A percentile compares a stretch with the other conserved stretches of the same genome.
Evolutionary conservation across 331 rosid species (phyloP).

Genomic region (Cydonia oblonga): DNA sequence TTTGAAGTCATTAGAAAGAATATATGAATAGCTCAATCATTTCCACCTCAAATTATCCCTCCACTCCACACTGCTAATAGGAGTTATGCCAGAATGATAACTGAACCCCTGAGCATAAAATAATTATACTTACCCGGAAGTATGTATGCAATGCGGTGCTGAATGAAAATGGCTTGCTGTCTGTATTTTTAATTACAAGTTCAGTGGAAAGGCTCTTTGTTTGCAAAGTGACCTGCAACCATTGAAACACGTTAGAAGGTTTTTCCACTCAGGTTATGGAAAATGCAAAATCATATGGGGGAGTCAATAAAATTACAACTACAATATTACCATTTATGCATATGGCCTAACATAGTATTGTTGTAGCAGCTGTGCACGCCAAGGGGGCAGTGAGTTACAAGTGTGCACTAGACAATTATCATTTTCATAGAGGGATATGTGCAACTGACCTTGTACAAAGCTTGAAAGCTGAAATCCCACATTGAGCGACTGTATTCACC

Average conservation of each 20-base stretch:
- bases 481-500: conserved; percentile 64
- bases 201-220: conserved; percentile 66
- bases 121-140: conserved; percentile 50
- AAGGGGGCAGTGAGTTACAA: too few species aligned
- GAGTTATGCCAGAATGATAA: neutral
- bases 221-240: conserved; percentile 52
- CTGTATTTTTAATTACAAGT: conserved; percentile 63
- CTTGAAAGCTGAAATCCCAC: conserved; percentile 92
- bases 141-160: conserved; percentile 81
- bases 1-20: neutral
- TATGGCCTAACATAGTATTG: neutral
- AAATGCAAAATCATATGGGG: neutral
- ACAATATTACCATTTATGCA: neutral
- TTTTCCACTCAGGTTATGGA: neutral
- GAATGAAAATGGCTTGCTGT: conserved; percentile 67
- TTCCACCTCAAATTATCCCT: neutral
- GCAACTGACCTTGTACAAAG: conserved; percentile 61
- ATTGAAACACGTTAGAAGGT: neutral
- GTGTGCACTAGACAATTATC: conserved; percentile 5
- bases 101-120: neutral
- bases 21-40: neutral
- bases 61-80: neutral
- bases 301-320: neutral
- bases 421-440: neutral
- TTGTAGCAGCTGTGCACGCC: neutral